phyloP scores from a whole-genome alignment of 441 rosid genomes.

The Rhodomyrtus psidioides region DNA sequence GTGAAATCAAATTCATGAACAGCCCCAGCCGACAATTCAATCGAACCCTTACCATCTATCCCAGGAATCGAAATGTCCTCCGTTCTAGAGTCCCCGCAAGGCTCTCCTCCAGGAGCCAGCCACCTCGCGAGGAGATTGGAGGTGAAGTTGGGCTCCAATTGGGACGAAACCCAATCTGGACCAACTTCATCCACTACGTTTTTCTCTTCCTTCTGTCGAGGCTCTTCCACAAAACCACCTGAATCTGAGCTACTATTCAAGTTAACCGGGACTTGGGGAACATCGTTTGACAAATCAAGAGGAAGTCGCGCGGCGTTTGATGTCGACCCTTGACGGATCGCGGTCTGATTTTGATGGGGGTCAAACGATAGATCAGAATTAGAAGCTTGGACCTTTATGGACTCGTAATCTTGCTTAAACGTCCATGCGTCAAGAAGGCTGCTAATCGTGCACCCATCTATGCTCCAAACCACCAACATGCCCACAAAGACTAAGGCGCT shows the following conservation, averaged over 20 bases:
- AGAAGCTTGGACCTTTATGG: conserved; percentile 1
- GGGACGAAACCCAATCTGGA: conserved; percentile 45
- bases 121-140: conserved; percentile 45
- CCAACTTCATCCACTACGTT: not conserved
- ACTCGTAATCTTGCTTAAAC: conserved; percentile 20
- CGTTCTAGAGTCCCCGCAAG: conserved; percentile 52
- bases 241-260: not conserved
- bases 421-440: conserved; percentile 55
- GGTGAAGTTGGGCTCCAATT: conserved; percentile 39
- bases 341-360: not conserved
- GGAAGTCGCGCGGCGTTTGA: not conserved
- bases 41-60: conserved; percentile 37
- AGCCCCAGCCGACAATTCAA: conserved; percentile 60
- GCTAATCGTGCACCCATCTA: conserved; percentile 52
- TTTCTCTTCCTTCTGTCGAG: not conserved
- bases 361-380: not conserved
- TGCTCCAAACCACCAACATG: conserved; percentile 64
- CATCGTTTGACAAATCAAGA: not conserved
- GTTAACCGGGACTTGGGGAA: not conserved
- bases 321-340: not conserved
- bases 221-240: not conserved
- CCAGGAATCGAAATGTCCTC: conserved; percentile 46
- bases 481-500: conserved; percentile 52
- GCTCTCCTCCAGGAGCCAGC: conserved; percentile 59
- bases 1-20: conserved; percentile 54